These are phyloP conservation scores for Musa schizocarpa DNA, from an alignment of 176 grass and related monocot genomes.

Conservation along the genomic window DNA sequence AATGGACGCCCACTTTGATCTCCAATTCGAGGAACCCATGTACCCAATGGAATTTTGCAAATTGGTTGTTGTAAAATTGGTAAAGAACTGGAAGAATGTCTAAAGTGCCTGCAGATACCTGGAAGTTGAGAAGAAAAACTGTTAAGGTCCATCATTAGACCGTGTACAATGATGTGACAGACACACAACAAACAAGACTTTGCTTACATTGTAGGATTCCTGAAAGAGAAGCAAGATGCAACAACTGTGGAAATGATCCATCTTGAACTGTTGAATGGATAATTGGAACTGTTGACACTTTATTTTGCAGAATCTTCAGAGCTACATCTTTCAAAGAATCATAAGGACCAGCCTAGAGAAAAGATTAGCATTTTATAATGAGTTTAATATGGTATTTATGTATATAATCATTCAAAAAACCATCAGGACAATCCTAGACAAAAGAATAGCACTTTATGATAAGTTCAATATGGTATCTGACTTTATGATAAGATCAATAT, in stretches of 20 bases:
- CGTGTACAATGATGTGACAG: background rate
- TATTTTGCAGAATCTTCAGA: conserved; percentile 52
- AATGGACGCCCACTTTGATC: conserved; percentile 64
- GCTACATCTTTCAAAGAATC: conserved; percentile 59
- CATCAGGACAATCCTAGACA: background rate
- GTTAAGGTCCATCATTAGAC: conserved; percentile 1
- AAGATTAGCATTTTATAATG: background rate
- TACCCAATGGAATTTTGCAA: conserved; percentile 52
- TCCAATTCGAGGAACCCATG: conserved; percentile 46
- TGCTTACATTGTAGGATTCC: conserved; percentile 58
- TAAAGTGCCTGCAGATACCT: conserved; percentile 66
- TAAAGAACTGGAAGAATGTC: conserved; percentile 41
- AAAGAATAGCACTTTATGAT: background rate
- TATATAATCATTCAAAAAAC: background rate
- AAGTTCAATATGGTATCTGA: too few relatives aligned
- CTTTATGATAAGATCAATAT: too few relatives aligned
- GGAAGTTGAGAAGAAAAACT: conserved; percentile 24
- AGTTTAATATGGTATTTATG: background rate
- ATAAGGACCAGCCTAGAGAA: conserved; percentile 43
- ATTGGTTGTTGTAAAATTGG: conserved; percentile 44
- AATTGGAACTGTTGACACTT: conserved; percentile 73
- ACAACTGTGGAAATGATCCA: conserved; percentile 44
- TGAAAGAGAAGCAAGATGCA: conserved; percentile 62
- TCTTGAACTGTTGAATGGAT: conserved; percentile 30
- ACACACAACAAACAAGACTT: background rate